Conservation (phyloP, 129 eudicot genomes). For the Centaurea solstitialis region DNA sequence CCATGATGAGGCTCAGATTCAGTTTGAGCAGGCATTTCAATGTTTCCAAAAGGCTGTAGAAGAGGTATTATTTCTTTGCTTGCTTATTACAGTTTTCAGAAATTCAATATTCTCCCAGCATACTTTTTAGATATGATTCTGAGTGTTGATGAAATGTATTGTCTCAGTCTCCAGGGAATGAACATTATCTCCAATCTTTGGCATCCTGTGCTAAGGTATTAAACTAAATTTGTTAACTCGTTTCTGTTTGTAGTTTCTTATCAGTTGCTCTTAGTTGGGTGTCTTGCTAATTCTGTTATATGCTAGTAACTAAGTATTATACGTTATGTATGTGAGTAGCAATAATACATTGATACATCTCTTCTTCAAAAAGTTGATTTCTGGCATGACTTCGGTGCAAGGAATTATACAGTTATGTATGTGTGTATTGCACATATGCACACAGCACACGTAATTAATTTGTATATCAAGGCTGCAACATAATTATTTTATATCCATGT, state of each 20-base stretch:
- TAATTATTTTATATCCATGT: neutral
- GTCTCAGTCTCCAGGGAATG: constrained; percentile 56
- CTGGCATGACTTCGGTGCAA: neutral
- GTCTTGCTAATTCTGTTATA: neutral
- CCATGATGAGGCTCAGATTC: constrained; percentile 39
- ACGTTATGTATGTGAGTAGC: neutral
- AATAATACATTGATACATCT: neutral
- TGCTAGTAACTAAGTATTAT: neutral
- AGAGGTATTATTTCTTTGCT: constrained; percentile 36
- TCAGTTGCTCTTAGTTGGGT: constrained; percentile 9
- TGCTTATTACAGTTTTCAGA: constrained; percentile 1
- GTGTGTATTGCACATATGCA: neutral
- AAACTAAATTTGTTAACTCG: neutral
- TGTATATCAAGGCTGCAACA: neutral
- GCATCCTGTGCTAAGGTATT: constrained; percentile 53
- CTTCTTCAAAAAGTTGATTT: neutral
- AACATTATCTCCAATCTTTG: constrained; percentile 52
- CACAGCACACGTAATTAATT: neutral
- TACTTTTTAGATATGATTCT: constrained; percentile 2
- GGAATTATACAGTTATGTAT: neutral
- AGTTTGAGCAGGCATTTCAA: constrained; percentile 42
- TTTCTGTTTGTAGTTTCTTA: neutral
- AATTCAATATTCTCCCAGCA: neutral
- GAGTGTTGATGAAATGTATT: constrained; percentile 18
- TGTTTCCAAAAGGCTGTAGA: constrained; percentile 54